A percentile compares a stretch with the other conserved stretches of the same genome.
phyloP scores from a whole-genome alignment of 352 stramenopile species.

The Phytophthora meadii region DNA sequence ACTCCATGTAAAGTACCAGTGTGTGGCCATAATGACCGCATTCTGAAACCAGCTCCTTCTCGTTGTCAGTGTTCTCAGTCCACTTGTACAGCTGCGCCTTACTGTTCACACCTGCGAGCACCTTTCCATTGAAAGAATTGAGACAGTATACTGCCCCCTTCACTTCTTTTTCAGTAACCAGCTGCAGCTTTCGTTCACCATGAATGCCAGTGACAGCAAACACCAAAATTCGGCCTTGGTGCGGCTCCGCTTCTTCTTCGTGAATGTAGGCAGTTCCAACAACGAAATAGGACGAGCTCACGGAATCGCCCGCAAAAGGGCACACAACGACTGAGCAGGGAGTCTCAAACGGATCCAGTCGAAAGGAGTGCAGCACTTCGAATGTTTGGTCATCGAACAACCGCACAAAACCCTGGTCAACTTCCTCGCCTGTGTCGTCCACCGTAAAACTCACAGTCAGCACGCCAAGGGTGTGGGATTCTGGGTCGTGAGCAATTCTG shows the following conservation, averaged over 20 bases:
- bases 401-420: conserved; percentile 91
- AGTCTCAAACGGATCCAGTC: conserved; percentile 89
- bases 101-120: conserved; percentile 95
- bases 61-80: conserved; percentile 88
- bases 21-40: conserved; percentile 96
- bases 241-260: conserved; percentile 95
- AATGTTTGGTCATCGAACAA: conserved; percentile 98
- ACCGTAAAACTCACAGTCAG: conserved; percentile 83
- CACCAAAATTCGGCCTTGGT: conserved; percentile 95
- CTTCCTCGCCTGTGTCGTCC: conserved; percentile 85
- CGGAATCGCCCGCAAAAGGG: conserved; percentile 80
- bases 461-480: conserved; percentile 86
- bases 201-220: conserved; percentile 88
- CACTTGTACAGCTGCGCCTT: conserved; percentile 95
- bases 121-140: conserved; percentile 94
- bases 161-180: conserved; percentile 94
- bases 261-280: conserved; percentile 93
- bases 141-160: conserved; percentile 96
- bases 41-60: conserved; percentile 92
- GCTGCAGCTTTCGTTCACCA: conserved; percentile 85
- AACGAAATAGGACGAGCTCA: conserved; percentile 81
- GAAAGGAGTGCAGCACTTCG: conserved; percentile 90
- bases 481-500: conserved; percentile 87
- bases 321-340: conserved; percentile 86
- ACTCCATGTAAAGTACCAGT: conserved; percentile 95